Evolutionary conservation across 1,139 yeast genomes (phyloP).

Genomic region (Candida mesenterica): DNA sequence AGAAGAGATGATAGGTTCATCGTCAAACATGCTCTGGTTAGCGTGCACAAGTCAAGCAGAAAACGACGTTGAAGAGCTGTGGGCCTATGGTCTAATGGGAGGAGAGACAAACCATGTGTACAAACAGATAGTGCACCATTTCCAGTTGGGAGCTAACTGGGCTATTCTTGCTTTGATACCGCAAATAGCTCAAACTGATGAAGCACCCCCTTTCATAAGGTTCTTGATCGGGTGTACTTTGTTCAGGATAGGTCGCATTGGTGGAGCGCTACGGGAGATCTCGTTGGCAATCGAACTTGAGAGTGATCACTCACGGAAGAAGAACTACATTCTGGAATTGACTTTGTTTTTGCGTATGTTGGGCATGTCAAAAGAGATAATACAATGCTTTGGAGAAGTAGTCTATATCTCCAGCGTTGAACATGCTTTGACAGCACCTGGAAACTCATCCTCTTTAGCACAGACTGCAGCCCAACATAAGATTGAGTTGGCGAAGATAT

Average conservation of each 20-base stretch:
- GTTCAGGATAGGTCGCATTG: constrained; percentile 25
- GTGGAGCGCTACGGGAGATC: constrained; percentile 26
- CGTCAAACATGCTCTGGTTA: no score
- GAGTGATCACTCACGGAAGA: constrained; percentile 14
- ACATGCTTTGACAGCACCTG: neutral
- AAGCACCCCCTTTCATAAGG: constrained; percentile 11
- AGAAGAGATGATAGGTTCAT: no score
- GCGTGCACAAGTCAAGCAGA: no score
- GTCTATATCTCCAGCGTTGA: constrained; percentile 12
- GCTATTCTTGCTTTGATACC: constrained; percentile 16
- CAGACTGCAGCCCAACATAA: neutral
- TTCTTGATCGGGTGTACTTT: constrained; percentile 9
- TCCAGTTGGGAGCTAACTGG: constrained; percentile 13
- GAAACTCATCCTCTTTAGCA: neutral
- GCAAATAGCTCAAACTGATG: constrained; percentile 6
- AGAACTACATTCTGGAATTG: constrained; percentile 18
- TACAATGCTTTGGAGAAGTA: constrained; percentile 15
- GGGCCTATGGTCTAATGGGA: constrained; percentile 1
- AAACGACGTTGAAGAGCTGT: no score
- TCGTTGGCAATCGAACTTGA: constrained; percentile 29
- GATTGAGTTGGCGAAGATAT: neutral
- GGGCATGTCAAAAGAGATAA: constrained; percentile 13
- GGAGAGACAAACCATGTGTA: constrained; percentile 1
- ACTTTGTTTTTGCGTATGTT: constrained; percentile 18
- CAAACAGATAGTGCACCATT: constrained; percentile 10